Evolutionary conservation across 1,284 basidiomycete species (phyloP).

Genomic region (Xerocomus amazonicus): DNA sequence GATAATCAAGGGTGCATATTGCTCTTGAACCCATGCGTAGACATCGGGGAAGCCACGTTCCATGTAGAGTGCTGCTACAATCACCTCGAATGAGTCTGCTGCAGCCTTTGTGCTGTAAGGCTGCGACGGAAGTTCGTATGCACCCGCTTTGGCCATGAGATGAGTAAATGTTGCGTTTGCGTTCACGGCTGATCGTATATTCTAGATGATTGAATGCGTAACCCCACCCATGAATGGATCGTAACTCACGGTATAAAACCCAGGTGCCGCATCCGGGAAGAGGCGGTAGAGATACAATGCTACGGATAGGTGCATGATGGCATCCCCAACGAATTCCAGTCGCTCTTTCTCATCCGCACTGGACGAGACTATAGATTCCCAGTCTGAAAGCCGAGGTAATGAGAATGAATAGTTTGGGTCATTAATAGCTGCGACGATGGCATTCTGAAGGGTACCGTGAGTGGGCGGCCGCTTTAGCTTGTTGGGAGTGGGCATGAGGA

Average conservation of each 20-base stretch:
- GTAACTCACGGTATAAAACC: slow-evolving; percentile 28
- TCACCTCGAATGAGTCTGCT: slow-evolving; percentile 33
- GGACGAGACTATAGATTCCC: slow-evolving; percentile 30
- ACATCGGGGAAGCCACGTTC: slow-evolving; percentile 30
- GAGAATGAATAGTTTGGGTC: slow-evolving; percentile 28
- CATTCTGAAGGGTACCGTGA: slow-evolving; percentile 21
- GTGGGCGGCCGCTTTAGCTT: slow-evolving; percentile 21
- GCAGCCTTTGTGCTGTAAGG: slow-evolving; percentile 23
- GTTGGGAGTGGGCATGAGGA: too few species aligned
- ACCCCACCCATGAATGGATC: not conserved
- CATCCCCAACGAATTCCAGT: slow-evolving; percentile 31
- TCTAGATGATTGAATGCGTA: slow-evolving; percentile 9
- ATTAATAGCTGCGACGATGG: slow-evolving; percentile 27
- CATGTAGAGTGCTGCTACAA: slow-evolving; percentile 30
- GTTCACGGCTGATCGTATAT: slow-evolving; percentile 31
- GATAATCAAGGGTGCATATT: slow-evolving; percentile 26
- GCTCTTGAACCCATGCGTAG: slow-evolving; percentile 29
- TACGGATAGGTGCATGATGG: slow-evolving; percentile 31
- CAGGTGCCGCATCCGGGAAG: slow-evolving; percentile 28
- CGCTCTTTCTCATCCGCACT: slow-evolving; percentile 29
- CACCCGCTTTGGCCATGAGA: slow-evolving; percentile 29
- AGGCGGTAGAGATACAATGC: slow-evolving; percentile 29
- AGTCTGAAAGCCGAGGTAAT: slow-evolving; percentile 28
- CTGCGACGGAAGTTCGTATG: slow-evolving; percentile 22
- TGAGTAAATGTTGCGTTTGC: slow-evolving; percentile 32